Conservation (phyloP, 2,329 filamentous ascomycete genomes). For the Aschersonia sp. region DNA sequence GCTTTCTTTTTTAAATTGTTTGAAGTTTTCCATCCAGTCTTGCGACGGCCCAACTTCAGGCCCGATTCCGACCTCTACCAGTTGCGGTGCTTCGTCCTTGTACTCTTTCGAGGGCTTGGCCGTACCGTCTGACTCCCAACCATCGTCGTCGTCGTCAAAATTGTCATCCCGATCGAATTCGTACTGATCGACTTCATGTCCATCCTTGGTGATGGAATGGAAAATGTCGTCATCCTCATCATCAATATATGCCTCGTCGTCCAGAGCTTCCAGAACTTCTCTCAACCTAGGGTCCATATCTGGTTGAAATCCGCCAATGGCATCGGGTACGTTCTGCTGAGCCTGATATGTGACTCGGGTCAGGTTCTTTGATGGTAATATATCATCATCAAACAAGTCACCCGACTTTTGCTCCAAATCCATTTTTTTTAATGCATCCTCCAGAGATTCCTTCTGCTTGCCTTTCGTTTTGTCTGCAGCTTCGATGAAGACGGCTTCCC, state of each 20-base stretch:
- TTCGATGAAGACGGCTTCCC: constrained; percentile 75
- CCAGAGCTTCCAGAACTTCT: constrained; percentile 83
- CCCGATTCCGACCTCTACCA: constrained; percentile 30
- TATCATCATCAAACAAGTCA: constrained; percentile 55
- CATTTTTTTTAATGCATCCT: constrained; percentile 62
- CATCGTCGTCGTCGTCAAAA: constrained; percentile 52
- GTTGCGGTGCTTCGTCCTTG: constrained; percentile 31
- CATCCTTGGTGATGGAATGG: constrained; percentile 52
- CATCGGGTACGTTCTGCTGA: constrained; percentile 85
- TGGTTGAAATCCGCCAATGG: constrained; percentile 84
- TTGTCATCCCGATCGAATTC: constrained; percentile 59
- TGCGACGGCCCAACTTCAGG: constrained; percentile 52
- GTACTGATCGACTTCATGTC: constrained; percentile 58
- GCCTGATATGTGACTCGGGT: constrained; percentile 72
- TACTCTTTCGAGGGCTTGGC: constrained; percentile 57
- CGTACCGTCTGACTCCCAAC: constrained; percentile 92
- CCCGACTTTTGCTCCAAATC: constrained; percentile 38
- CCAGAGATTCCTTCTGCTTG: constrained; percentile 63
- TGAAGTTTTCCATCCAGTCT: constrained; percentile 85
- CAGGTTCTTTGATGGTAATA: constrained; percentile 68
- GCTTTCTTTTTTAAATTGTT: constrained; percentile 77
- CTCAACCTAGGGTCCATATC: constrained; percentile 92
- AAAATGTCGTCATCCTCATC: constrained; percentile 84
- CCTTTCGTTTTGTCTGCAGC: constrained; percentile 56
- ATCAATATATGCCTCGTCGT: constrained; percentile 90